These are phyloP conservation scores for Volvox reticuliferus DNA, from an alignment of 139 green algal species.

Conservation along the genomic window DNA sequence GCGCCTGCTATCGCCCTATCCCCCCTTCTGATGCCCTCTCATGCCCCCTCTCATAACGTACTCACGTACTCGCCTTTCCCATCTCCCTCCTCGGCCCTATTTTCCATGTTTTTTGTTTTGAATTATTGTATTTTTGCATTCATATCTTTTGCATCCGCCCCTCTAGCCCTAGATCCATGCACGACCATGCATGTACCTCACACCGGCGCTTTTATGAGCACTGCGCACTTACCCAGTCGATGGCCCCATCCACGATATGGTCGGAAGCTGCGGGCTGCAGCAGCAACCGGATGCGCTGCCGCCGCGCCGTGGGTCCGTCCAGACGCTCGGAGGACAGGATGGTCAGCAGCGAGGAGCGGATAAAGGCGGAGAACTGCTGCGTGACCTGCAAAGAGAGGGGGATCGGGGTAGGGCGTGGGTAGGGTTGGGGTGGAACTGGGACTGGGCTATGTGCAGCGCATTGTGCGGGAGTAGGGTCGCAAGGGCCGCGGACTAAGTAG, in stretches of 20 bases:
- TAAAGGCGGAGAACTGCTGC: constrained; percentile 41
- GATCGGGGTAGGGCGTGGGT: background rate
- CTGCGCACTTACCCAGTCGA: constrained; percentile 30
- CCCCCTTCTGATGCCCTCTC: too few relatives aligned
- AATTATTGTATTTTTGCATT: too few relatives aligned
- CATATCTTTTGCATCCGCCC: too few relatives aligned
- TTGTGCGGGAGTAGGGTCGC: background rate
- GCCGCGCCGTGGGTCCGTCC: constrained; percentile 1
- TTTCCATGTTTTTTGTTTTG: too few relatives aligned
- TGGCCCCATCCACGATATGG: constrained; percentile 32
- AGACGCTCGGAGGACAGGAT: background rate
- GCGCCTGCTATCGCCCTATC: too few relatives aligned
- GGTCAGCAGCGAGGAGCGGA: constrained; percentile 34
- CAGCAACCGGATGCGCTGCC: constrained; percentile 50
- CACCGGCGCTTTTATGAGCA: too few relatives aligned
- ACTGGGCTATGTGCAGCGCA: background rate
- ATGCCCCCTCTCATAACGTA: too few relatives aligned
- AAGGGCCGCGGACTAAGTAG: too few relatives aligned
- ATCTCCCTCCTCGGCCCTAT: too few relatives aligned
- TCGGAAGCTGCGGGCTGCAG: background rate
- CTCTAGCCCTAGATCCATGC: too few relatives aligned
- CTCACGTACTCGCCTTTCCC: too few relatives aligned
- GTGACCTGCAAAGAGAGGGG: constrained; percentile 29
- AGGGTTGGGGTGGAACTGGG: background rate
- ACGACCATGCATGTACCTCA: too few relatives aligned